These are phyloP conservation scores for Aspergillus amoenus DNA, from an alignment of 2,329 filamentous ascomycete species.

Conservation along the genomic window DNA sequence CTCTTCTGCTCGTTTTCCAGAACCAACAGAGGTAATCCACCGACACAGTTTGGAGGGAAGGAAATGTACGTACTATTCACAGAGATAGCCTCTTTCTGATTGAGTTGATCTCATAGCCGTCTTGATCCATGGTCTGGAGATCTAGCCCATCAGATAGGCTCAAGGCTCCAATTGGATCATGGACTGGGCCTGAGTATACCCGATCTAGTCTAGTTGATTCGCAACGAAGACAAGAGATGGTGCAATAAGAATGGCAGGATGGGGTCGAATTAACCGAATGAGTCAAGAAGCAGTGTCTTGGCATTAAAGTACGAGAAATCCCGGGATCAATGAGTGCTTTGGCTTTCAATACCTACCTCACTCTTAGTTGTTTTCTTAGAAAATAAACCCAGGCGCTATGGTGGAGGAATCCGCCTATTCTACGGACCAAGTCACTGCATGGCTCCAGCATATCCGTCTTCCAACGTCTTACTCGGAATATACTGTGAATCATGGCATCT, in stretches of 20 bases:
- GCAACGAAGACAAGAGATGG: not conserved
- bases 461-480: slow-evolving; percentile 22
- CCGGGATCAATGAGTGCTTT: no score
- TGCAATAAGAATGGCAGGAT: not conserved
- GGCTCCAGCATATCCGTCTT: slow-evolving; percentile 34
- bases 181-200: no score
- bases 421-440: slow-evolving; percentile 30
- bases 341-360: not conserved
- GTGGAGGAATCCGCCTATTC: slow-evolving; percentile 26
- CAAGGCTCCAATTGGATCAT: no score
- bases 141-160: no score
- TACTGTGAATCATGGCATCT: slow-evolving; percentile 19
- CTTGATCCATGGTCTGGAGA: no score
- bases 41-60: no score
- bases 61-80: no score
- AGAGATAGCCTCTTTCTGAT: no score
- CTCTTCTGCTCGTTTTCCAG: no score
- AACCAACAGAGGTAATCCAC: no score
- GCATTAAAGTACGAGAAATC: not conserved
- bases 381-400: not conserved
- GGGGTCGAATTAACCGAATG: not conserved
- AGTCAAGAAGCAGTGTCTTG: not conserved
- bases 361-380: not conserved
- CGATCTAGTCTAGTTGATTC: not conserved
- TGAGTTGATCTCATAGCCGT: no score